phyloP scores from a whole-genome alignment of 2,329 filamentous ascomycete species.

The Ascochyta koolunga region DNA sequence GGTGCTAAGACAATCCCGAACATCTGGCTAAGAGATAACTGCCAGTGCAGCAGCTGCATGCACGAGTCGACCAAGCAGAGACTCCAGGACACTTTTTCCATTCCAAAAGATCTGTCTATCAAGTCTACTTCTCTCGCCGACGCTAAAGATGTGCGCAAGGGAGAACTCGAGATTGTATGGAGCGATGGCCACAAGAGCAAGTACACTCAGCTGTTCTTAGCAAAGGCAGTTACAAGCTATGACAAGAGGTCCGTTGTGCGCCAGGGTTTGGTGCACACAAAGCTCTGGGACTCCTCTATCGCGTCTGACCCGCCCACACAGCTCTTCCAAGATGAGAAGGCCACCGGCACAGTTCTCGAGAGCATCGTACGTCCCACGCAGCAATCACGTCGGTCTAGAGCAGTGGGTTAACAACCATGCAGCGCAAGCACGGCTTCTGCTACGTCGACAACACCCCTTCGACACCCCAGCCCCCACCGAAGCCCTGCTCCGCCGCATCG shows the following conservation, averaged over 20 bases:
- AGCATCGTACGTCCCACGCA: slow-evolving; percentile 62
- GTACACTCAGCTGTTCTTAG: slow-evolving; percentile 70
- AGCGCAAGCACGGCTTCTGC: slow-evolving; percentile 76
- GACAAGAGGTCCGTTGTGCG: slow-evolving; percentile 42
- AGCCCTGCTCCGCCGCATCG: slow-evolving; percentile 76
- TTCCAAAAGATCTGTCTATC: slow-evolving; percentile 39
- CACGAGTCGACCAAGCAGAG: slow-evolving; percentile 74
- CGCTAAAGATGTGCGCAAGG: not conserved
- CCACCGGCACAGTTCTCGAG: slow-evolving; percentile 57
- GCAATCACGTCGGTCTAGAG: not conserved
- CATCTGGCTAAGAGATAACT: slow-evolving; percentile 66
- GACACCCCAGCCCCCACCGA: slow-evolving; percentile 71
- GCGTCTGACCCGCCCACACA: slow-evolving; percentile 61
- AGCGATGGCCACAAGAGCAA: slow-evolving; percentile 70
- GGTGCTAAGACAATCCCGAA: slow-evolving; percentile 17
- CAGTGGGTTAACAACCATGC: not conserved
- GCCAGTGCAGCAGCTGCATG: slow-evolving; percentile 69
- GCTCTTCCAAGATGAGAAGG: slow-evolving; percentile 66
- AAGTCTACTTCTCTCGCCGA: slow-evolving; percentile 14
- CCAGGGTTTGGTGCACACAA: slow-evolving; percentile 40
- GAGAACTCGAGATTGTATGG: slow-evolving; percentile 36
- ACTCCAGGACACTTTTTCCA: slow-evolving; percentile 69
- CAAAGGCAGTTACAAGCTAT: slow-evolving; percentile 47
- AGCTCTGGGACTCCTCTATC: slow-evolving; percentile 47
- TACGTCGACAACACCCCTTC: slow-evolving; percentile 71